Evolutionary conservation across 148 eudicot species (phyloP).

Genomic region (Cornus suecica): DNA sequence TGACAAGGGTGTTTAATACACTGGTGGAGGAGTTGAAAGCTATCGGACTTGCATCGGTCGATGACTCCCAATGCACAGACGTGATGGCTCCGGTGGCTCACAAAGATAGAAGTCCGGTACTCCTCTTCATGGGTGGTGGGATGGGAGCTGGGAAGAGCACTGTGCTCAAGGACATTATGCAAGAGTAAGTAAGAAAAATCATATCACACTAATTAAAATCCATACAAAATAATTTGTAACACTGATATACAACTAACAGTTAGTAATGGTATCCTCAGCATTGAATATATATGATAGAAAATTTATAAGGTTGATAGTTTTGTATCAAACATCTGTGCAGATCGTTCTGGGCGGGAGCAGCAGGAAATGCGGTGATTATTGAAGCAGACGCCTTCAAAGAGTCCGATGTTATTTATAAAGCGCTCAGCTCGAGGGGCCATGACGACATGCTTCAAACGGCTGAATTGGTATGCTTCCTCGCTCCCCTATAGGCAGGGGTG

Average conservation of each 20-base stretch:
- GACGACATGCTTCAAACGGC: conserved; percentile 94
- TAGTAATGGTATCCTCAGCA: neutral
- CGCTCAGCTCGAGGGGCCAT: conserved; percentile 80
- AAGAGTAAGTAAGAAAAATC: conserved; percentile 84
- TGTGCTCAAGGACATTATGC: conserved; percentile 91
- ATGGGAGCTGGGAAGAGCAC: conserved; percentile 99
- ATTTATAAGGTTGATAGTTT: neutral
- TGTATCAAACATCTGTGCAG: conserved; percentile 41
- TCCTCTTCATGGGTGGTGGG: conserved; percentile 99
- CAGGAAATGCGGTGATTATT: conserved; percentile 85
- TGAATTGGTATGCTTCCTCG: conserved; percentile 57
- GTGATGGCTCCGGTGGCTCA: conserved; percentile 97
- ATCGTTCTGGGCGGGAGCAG: conserved; percentile 96
- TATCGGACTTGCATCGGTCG: conserved; percentile 62
- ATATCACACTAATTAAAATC: neutral
- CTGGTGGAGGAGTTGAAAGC: conserved; percentile 97
- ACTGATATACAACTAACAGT: neutral
- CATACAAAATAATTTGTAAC: neutral
- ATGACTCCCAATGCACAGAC: conserved; percentile 85
- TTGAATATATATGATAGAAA: neutral
- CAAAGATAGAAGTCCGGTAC: conserved; percentile 90
- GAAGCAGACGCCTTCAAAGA: conserved; percentile 99
- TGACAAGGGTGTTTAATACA: conserved; percentile 86
- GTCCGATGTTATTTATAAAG: conserved; percentile 83
- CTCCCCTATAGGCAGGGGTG: neutral